A percentile compares a stretch with the other conserved stretches of the same genome.
These are phyloP conservation scores for Kwoniella heveanensis DNA, from an alignment of 768 basidiomycete species.

Conservation along the genomic window DNA sequence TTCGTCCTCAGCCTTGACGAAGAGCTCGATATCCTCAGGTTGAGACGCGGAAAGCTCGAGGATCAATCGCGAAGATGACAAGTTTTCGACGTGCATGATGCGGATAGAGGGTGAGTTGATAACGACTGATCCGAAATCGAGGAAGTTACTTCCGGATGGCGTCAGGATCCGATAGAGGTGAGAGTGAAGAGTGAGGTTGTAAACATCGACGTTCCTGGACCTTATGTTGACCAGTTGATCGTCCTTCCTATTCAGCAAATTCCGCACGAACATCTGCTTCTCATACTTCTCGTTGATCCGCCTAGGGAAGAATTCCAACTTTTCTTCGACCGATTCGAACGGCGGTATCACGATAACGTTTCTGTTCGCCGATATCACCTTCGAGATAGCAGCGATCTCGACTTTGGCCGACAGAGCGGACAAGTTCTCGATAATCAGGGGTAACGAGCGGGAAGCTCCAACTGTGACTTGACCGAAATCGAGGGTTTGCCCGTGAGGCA, in stretches of 20 bases:
- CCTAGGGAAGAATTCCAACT: constrained; percentile 54
- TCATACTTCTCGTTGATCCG: constrained; percentile 53
- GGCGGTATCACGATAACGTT: constrained; percentile 52
- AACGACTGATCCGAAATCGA: constrained; percentile 52
- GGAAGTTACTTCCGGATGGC: constrained; percentile 52
- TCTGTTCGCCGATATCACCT: constrained; percentile 49
- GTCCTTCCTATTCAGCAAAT: constrained; percentile 49
- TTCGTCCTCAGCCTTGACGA: constrained; percentile 46
- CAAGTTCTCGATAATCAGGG: constrained; percentile 45
- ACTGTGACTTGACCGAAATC: constrained; percentile 54
- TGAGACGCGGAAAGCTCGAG: constrained; percentile 48
- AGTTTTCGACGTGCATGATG: constrained; percentile 49
- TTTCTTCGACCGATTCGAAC: constrained; percentile 43
- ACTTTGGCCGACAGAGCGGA: constrained; percentile 45
- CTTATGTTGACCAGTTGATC: constrained; percentile 45
- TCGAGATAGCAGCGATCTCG: constrained; percentile 53
- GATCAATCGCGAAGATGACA: constrained; percentile 31
- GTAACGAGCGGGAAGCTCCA: constrained; percentile 40
- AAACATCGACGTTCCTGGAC: constrained; percentile 51
- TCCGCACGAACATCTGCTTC: constrained; percentile 53
- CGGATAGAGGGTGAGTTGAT: constrained; percentile 49
- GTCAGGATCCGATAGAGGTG: constrained; percentile 54
- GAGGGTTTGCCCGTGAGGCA: constrained; percentile 34
- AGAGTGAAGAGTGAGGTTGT: constrained; percentile 53
- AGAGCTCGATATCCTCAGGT: constrained; percentile 52